Evolutionary conservation across 345 rosid species (phyloP), one percentile per base, ranked within the genome.

Genomic region (Garcia nutans): DNA sequence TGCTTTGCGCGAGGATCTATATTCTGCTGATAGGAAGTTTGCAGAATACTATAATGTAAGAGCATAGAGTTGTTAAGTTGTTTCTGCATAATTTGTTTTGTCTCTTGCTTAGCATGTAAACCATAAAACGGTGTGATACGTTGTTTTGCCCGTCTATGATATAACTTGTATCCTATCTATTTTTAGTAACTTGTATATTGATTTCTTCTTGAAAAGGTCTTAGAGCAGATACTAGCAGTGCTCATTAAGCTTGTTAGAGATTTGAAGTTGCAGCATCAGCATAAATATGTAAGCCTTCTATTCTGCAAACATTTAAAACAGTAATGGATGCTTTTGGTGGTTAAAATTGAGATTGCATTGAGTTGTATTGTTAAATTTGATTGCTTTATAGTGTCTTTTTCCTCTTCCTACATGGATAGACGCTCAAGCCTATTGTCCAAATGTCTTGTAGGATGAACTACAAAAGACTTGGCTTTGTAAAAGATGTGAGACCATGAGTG

Each of bases 191-290:
- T 49, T 84, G 69, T 56, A n/a, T 71, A 68, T 20, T 22, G 59
- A 80, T 41, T 68, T 68, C 11, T 47, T 79, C 71, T 76, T 71
- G 81, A 77, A 57, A 68, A 96, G 99, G 97, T 92, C 82, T 85
- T 96, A 65, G 99, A 96, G 86, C 97, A 93, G 89, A 90, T 96
- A 81, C 92, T 96, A 3, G 97, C 95, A 67, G 95, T 93, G 72
- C 98, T 93, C 58, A 93, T 96, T 82, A 93, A 92, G 89, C 94
- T 96, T 82, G 98, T 96, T 73, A 93, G 93, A 83, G 99, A 96
- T 86, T 86, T 96, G 85, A 96, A 96, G 80, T 79, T 96, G 87
- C 93, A 89, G 76, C 99, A 91, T 78, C 97, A 96, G 68, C 99
- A 96, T 84, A 84, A 89, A 89, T 92, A 93, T 76, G 99, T 93